Base-by-base conservation (phyloP, 73 alveolate genomes). In the Paramecium pentaurelia region DNA sequence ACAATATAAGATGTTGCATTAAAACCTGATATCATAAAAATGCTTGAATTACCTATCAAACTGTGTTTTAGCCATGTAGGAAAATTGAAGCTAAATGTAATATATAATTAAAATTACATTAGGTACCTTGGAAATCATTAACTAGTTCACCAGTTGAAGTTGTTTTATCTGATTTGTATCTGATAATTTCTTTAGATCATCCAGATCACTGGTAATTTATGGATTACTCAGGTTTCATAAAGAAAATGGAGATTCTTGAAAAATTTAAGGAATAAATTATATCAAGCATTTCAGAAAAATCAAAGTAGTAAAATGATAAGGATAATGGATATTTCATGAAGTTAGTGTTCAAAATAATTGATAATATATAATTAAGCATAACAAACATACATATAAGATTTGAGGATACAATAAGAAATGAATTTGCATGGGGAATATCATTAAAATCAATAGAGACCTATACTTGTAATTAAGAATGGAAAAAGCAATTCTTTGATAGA, bases 111-210 rank as follows among this genome's bases (percentile, higher is more conserved):
- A 92, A 95, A 30, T 40, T 40, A 4, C 49, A 3, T 16, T 93
- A 93, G 58, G 99, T 98, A 38, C 99, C 99, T 32, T 98, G 99
- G 98, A 93, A 96, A 77, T 92, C 96, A 40, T 86, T 97, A 44
- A 95, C 98, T 58, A 96, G 99, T 77, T 93, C 97, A 7, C 99
- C 99, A 1, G 99, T 98, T 12, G 98, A 94, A 86, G 95, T 96
- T 8, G 71, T 80, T 10, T 77, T 98, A 28, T 99, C 97, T 42
- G 97, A 97, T 25, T 96, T 98, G 32, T 95, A 93, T 71, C 88
- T 97, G 10, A 96, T 97, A 18, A 92, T 97, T 58, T 93, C 96
- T 25, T 97, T 97, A 10, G 86, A 94, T 71, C 91, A 88, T 27
- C 87, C 80, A 68, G 93, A 71, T 30, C 88, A 93, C 6, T 96